Conservation (phyloP, 257 asterid genomes). For the Solanum appendiculatum region DNA sequence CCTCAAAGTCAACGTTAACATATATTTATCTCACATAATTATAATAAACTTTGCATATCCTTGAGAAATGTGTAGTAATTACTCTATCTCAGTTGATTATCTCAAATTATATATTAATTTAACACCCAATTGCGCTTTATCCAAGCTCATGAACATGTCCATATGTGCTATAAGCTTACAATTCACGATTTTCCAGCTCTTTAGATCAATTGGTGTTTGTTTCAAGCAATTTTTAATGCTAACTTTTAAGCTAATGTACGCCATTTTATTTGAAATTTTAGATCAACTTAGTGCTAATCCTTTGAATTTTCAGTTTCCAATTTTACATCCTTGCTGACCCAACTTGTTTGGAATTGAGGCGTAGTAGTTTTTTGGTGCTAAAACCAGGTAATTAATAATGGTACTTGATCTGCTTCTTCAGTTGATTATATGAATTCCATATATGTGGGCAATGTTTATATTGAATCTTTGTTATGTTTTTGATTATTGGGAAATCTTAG, state of each 20-base stretch:
- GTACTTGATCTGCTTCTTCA: neutral
- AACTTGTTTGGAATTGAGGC: neutral
- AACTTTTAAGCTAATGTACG: neutral
- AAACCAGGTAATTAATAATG: neutral
- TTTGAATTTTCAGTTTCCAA: neutral
- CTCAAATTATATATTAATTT: neutral
- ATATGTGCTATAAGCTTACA: neutral
- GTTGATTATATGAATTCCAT: neutral
- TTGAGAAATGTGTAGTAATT: neutral
- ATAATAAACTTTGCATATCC: neutral
- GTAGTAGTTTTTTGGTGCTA: neutral
- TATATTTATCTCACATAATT: neutral
- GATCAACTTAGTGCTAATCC: neutral
- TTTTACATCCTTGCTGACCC: neutral
- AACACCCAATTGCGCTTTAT: constrained; percentile 1
- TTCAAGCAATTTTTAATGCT: constrained; percentile 11
- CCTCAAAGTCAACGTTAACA: constrained; percentile 12
- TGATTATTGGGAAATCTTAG: neutral
- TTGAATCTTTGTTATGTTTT: neutral
- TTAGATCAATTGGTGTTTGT: constrained; percentile 6
- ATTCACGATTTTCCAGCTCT: constrained; percentile 22
- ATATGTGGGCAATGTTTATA: neutral
- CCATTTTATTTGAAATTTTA: neutral
- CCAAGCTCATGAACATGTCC: neutral
- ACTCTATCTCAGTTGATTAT: neutral